Conservation (phyloP, 2,329 filamentous ascomycete species). For the Nothopassalora personata region DNA sequence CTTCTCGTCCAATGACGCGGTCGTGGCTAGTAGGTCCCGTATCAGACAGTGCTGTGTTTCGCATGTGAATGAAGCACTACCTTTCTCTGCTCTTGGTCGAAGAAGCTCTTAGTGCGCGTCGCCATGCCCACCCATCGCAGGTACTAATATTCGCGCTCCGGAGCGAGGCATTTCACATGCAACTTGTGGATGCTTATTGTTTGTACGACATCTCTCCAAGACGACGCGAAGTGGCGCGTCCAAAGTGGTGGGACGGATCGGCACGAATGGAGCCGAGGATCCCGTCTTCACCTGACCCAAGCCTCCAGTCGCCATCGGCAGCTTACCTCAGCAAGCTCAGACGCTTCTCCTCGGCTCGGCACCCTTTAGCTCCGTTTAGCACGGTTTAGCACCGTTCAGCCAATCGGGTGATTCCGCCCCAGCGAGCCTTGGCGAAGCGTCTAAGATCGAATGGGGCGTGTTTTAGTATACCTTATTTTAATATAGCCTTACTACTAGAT, state of each 20-base stretch:
- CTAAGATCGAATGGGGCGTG: too few relatives aligned
- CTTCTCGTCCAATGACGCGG: conserved; percentile 24
- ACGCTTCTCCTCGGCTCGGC: too few relatives aligned
- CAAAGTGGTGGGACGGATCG: not conserved
- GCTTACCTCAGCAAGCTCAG: too few relatives aligned
- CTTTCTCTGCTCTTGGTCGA: conserved; percentile 45
- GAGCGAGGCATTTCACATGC: not conserved
- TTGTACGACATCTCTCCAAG: not conserved
- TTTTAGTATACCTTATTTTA: too few relatives aligned
- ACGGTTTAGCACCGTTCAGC: too few relatives aligned
- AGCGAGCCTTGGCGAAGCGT: too few relatives aligned
- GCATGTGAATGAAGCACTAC: conserved; percentile 25
- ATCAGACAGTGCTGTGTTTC: not conserved
- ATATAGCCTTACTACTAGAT: too few relatives aligned
- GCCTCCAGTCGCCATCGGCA: too few relatives aligned
- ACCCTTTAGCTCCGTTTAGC: too few relatives aligned
- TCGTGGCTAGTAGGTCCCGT: conserved; percentile 13
- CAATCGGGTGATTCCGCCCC: too few relatives aligned
- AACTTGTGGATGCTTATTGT: not conserved
- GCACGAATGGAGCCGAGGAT: not conserved
- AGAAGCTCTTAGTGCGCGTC: conserved; percentile 47
- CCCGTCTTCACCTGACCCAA: not conserved
- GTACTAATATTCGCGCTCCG: not conserved
- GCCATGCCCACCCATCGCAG: conserved; percentile 18
- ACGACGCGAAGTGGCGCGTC: conserved; percentile 4